Evolutionary conservation across 2,329 filamentous ascomycete species (phyloP).

Genomic region (Myriosclerotinia curreyana): DNA sequence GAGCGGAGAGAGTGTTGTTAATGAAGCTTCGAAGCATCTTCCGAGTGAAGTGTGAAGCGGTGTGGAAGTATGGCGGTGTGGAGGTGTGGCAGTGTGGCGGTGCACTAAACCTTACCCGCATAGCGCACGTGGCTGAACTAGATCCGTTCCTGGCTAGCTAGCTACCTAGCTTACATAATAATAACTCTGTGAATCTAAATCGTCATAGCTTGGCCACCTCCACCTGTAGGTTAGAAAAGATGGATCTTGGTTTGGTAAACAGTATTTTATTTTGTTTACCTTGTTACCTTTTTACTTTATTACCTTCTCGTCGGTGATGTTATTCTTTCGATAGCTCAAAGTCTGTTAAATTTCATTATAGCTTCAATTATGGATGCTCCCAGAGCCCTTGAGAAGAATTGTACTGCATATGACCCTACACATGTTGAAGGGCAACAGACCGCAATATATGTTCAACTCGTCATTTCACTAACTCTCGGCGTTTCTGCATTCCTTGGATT

Average conservation of each 20-base stretch:
- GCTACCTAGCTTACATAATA: background rate
- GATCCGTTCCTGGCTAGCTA: background rate
- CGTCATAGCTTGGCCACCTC: conserved; percentile 14
- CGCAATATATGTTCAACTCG: conserved; percentile 57
- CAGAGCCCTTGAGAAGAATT: conserved; percentile 27
- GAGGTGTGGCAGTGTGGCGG: background rate
- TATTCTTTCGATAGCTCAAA: conserved; percentile 1
- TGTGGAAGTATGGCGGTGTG: too few relatives aligned
- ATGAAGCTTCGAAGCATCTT: background rate
- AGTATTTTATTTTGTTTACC: too few relatives aligned
- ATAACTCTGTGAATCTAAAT: background rate
- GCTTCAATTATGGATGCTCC: conserved; percentile 26
- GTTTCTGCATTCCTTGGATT: conserved; percentile 70
- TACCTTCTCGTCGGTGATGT: conserved; percentile 3
- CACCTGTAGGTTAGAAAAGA: too few relatives aligned
- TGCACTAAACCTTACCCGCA: background rate
- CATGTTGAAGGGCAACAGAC: conserved; percentile 33
- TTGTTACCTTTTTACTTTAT: background rate
- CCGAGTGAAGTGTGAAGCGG: too few relatives aligned
- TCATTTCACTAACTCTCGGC: conserved; percentile 69
- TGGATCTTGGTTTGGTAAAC: background rate
- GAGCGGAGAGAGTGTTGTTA: background rate
- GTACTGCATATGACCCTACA: conserved; percentile 32
- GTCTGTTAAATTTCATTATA: conserved; percentile 10
- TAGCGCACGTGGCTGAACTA: background rate